Conservation (phyloP, 768 basidiomycete species). For the Polyporus arcularius region DNA sequence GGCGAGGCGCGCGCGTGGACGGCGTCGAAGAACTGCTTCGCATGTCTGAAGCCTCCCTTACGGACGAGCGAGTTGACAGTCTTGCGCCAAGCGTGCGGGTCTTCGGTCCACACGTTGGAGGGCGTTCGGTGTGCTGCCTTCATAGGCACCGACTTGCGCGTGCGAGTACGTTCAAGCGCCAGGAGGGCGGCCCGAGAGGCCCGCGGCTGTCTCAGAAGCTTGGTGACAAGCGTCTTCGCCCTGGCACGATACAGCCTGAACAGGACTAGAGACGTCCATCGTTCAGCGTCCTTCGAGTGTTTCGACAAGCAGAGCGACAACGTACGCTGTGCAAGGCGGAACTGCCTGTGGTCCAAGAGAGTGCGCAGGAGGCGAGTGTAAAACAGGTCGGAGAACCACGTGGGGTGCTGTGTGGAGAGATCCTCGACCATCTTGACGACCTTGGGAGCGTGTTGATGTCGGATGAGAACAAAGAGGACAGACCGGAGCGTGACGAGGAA, state of each 20-base stretch:
- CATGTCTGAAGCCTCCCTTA: conserved; percentile 45
- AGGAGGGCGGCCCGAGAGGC: not conserved
- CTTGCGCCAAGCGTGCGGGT: conserved; percentile 27
- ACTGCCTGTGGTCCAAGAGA: conserved; percentile 44
- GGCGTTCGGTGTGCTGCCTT: no score
- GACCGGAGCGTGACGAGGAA: not conserved
- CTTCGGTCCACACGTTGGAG: not conserved
- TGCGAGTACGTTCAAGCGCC: no score
- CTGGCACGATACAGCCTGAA: conserved; percentile 3
- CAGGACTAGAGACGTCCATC: conserved; percentile 36
- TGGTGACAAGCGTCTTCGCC: not conserved
- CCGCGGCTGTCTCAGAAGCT: not conserved
- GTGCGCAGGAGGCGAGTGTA: conserved; percentile 36
- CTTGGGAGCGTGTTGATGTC: conserved; percentile 30
- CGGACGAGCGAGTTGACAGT: conserved; percentile 42
- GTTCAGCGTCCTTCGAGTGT: conserved; percentile 22
- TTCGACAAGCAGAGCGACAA: conserved; percentile 24
- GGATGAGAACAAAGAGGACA: conserved; percentile 5
- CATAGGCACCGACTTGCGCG: no score
- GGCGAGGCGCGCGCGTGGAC: conserved; percentile 9
- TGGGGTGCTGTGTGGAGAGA: conserved; percentile 36
- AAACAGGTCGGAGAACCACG: conserved; percentile 43
- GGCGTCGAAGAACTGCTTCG: conserved; percentile 41
- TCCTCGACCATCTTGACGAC: conserved; percentile 43
- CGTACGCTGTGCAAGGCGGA: conserved; percentile 36